Conservation (phyloP, 345 rosid genomes). For the Salix purpurea region DNA sequence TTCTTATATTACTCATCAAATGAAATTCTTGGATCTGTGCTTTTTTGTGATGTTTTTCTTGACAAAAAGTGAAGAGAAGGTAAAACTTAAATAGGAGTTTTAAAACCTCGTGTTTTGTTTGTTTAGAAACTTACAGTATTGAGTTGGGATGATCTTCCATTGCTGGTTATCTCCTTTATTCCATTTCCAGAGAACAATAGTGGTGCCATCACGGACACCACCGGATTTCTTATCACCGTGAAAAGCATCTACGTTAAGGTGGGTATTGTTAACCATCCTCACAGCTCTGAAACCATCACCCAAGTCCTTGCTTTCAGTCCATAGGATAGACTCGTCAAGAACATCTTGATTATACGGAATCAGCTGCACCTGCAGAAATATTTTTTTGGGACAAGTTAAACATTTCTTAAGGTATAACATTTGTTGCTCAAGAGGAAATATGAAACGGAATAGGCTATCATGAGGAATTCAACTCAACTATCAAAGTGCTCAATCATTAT, state of each 20-base stretch:
- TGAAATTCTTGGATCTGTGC: background rate
- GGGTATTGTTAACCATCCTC: slow-evolving; percentile 70
- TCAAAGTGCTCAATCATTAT: background rate
- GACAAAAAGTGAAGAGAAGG: background rate
- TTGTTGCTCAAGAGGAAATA: background rate
- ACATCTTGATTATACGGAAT: slow-evolving; percentile 48
- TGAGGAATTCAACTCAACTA: background rate
- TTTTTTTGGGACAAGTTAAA: background rate
- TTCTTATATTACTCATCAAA: background rate
- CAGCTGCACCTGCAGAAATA: slow-evolving; percentile 56
- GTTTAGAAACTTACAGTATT: slow-evolving; percentile 50
- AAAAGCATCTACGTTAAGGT: slow-evolving; percentile 70
- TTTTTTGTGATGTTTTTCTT: background rate
- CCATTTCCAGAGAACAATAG: slow-evolving; percentile 76
- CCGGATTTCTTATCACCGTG: slow-evolving; percentile 70
- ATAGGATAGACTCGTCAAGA: slow-evolving; percentile 61
- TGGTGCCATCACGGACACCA: slow-evolving; percentile 70
- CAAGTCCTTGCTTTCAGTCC: slow-evolving; percentile 61
- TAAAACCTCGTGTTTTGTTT: background rate
- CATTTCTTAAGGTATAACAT: background rate
- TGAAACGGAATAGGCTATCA: background rate
- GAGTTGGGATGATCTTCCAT: slow-evolving; percentile 64
- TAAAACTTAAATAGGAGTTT: background rate
- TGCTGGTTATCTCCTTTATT: slow-evolving; percentile 78
- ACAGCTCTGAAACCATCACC: slow-evolving; percentile 46